Evolutionary conservation across 2,329 filamentous ascomycete genomes (phyloP), one percentile per base, ranked within the genome.

Genomic region (Teratosphaeria gauchensis): DNA sequence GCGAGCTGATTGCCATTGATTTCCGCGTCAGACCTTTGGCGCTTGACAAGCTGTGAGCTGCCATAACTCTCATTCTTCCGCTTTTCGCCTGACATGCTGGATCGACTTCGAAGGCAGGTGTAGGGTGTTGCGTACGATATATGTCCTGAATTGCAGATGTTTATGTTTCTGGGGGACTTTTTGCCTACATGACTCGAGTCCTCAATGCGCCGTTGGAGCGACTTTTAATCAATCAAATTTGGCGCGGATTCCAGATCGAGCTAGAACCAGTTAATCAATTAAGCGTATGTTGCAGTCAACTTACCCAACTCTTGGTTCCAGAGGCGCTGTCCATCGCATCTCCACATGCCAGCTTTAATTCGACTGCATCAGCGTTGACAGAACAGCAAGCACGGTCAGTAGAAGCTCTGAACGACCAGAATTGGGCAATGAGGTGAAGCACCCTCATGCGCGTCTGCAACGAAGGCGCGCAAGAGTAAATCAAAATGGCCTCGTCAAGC

Each of bases 31-130:
- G 84, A 83, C 73, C 94, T 95, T 73, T 92, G 91, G 72, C 92
- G 83, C 79, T 97, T 99, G 62, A 97, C 84, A 66, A 92, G 82
- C 74, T 95, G 89, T 54, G 86, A 85, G 28, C 85, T 84, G 68
- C 86, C 84, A 66, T 92, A 92, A 61, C 89, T 88, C 66, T 88
- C 87, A 62, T 89, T 86, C n/a, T 92, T 91, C 71, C 94, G 85
- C 78, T 99, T 97, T 76, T 95, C 92, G 63, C 88, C 83, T 35
- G 91, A 90, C 92, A 96, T 96, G 60, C 63, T 76, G 56, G 53
- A 53, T 51, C 57, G 53, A 46, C n/a, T 56, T 46, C n/a, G 12
- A 33, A 21, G 38, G 16, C 35, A 28, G 6, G 33, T 56, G 21
- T 12, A 38, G 58, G 38, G 16, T 8, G 28, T 31, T 19, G 4